Base-by-base conservation (phyloP, 192 early-diverging fungal genomes). In the Pilaira anomala region DNA sequence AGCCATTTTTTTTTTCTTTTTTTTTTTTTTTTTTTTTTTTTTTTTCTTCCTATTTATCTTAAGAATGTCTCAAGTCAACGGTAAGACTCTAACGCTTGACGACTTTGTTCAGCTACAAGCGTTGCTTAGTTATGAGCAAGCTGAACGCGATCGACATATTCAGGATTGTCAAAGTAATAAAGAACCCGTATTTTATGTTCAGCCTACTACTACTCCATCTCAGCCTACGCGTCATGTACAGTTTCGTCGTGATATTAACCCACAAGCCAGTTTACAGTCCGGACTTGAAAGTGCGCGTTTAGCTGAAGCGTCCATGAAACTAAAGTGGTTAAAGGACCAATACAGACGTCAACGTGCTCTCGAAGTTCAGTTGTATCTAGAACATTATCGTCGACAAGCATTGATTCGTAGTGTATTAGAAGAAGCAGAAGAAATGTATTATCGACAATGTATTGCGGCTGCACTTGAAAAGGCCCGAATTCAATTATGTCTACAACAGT, bases 391-490 rank as follows among this genome's bases (percentile, higher is more conserved):
- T 12, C 60, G 46, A 5, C 48, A 51, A n/a, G 48, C 40, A 13
- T 21, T 65, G 11, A 8, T 56, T 25, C 52, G 45, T 14, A 14
- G 26, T 21, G 36, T 18, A 1, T 44, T 41, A 18, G 28, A 46
- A 21, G 44, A 58, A 28, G 54, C 58, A 39, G 55, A 45, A 16
- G 40, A 58, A 18, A 45, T 33, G 19, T 40, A 50, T 36, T 51
- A 67, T 19, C 65, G 54, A 1, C 65, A 67, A 48, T 51, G 48
- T 33, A 25, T 51, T 16, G 36, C 48, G 3, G 57, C 57, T 26
- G 54, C 65, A 19, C 21, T 55, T 26, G 63, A 45, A 39, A 28
- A 45, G 29, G 22, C 9, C 22, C 14, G 26, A 55, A 39, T 25
- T 14, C 22, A 44, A 2, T 55, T 39, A 3, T n/a, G 19, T 4